phyloP scores from a whole-genome alignment of 148 eudicot genomes.

The Fagopyrum tataricum region DNA sequence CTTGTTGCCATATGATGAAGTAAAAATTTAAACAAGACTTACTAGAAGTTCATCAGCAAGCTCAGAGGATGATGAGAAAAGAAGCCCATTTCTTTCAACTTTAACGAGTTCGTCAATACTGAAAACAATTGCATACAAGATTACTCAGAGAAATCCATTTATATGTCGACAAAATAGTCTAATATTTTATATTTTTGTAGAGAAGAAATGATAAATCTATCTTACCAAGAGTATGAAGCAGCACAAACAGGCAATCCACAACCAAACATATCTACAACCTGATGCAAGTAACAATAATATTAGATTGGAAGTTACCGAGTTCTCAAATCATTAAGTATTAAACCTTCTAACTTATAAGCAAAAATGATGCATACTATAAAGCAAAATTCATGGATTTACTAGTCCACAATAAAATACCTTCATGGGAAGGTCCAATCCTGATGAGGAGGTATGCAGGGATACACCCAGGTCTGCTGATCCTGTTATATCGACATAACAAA shows the following conservation, averaged over 20 bases:
- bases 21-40: conserved; percentile 19
- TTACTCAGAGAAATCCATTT: not conserved
- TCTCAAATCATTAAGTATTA: not conserved
- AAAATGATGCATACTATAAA: not conserved
- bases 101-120: conserved; percentile 94
- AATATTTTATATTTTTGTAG: not conserved
- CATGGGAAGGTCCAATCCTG: conserved; percentile 98
- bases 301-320: not conserved
- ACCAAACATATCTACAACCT: conserved; percentile 99
- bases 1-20: not conserved
- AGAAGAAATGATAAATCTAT: not conserved
- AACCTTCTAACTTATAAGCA: not conserved
- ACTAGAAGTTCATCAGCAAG: conserved; percentile 88
- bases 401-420: conserved; percentile 41
- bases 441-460: conserved; percentile 94
- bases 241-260: conserved; percentile 99
- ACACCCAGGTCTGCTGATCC: conserved; percentile 98
- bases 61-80: conserved; percentile 91
- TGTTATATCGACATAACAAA: conserved; percentile 18
- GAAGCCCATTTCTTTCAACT: conserved; percentile 84
- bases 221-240: conserved; percentile 92
- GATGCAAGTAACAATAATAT: conserved; percentile 11
- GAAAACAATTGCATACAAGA: conserved; percentile 11
- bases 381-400: not conserved
- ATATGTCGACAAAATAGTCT: not conserved